Evolutionary conservation across 768 basidiomycete genomes (phyloP).

Genomic region (Trametes gibbosa): DNA sequence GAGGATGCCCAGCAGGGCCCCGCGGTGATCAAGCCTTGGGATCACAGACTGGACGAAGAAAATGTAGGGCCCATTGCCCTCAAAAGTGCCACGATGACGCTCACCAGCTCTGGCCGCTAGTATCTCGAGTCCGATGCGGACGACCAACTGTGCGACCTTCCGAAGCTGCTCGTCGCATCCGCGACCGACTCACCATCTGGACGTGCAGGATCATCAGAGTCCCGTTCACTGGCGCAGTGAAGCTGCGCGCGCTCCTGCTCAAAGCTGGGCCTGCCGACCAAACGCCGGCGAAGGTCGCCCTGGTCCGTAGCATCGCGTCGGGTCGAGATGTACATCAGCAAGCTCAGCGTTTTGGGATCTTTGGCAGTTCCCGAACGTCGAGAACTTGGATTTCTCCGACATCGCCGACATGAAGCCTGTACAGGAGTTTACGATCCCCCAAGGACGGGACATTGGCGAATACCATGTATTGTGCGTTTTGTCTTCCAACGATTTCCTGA

Average conservation of each 20-base stretch:
- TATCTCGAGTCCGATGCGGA: constrained; percentile 87
- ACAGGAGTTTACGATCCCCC: constrained; percentile 71
- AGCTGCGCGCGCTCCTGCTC: constrained; percentile 75
- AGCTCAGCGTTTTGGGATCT: no score
- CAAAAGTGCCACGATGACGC: constrained; percentile 2
- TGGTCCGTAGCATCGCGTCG: constrained; percentile 50
- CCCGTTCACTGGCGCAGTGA: constrained; percentile 87
- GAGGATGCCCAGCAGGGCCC: constrained; percentile 43
- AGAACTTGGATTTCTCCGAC: constrained; percentile 81
- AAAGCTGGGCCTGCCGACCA: constrained; percentile 81
- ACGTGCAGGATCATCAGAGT: constrained; percentile 67
- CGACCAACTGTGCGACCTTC: constrained; percentile 68
- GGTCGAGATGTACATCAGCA: no score
- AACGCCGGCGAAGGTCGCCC: constrained; percentile 66
- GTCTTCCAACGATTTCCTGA: no score
- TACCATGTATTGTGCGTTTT: constrained; percentile 71
- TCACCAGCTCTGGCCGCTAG: constrained; percentile 39
- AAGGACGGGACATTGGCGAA: constrained; percentile 77
- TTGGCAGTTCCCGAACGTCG: constrained; percentile 81
- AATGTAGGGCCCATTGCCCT: constrained; percentile 44
- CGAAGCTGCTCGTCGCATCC: not conserved
- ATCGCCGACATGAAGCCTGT: constrained; percentile 56
- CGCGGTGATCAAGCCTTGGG: constrained; percentile 84
- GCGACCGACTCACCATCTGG: not conserved
- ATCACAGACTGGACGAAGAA: constrained; percentile 67